Evolutionary conservation across 768 basidiomycete genomes (phyloP), one percentile per base, ranked within the genome.

Genomic region (Agaricus subrufescens): DNA sequence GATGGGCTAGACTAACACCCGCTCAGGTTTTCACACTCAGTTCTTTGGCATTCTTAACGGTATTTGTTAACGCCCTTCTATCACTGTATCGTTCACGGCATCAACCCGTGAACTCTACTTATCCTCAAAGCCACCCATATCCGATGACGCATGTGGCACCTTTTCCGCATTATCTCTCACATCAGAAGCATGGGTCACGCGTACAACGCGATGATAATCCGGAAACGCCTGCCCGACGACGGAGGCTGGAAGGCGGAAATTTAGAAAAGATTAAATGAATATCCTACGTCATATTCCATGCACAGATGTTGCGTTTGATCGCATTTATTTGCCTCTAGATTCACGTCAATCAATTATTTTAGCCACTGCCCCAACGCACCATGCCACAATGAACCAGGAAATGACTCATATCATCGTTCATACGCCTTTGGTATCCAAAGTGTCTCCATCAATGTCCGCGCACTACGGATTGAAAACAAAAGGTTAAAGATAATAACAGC

Each of bases 41-140:
- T 58, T 90, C 89, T 54, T 71, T 91, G 55, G 77, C 85, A 31
- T 91, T 91, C 68, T 64, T 90, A 63, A 91, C 89, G 15, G 71
- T 89, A 15, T 89, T 92, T 73, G 80, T 91, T 70, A 92, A 92
- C 70, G 73, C 87, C n/a, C 70, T 91, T 52, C 75, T 91, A 52
- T 86, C 86, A 37, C 76, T 91, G 39, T 91, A 89, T 68, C 87
- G 90, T 50, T 75, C 87, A 44, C 80, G 82, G 63, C 80, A 82
- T 65, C 79, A 81, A 37, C 77, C 80, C 62, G 67, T 64, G 62
- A 54, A 46, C 27, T 54, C 71, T 57, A 65, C 65, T 45, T 62
- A 69, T 48, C 66, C 68, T 47, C 67, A 65, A 51, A 71, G 68
- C 52, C 65, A 58, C 63, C 71, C 72, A 57, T 73, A 77, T 73